Conservation (phyloP, 2,329 filamentous ascomycete genomes). For the Domatiomyces globalis region DNA sequence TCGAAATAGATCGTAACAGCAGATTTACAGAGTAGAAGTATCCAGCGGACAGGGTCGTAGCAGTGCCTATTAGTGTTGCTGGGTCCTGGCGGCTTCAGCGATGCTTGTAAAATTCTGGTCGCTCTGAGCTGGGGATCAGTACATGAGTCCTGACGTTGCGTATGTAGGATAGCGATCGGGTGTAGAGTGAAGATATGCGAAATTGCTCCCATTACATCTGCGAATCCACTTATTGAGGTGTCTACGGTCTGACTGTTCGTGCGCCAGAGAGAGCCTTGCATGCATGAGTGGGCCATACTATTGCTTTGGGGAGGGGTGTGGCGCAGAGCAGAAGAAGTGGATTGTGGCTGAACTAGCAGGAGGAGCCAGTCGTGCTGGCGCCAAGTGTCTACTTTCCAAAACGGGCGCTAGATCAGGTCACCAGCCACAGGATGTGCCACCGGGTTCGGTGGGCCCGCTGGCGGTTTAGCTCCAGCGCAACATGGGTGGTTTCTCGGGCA, state of each 20-base stretch:
- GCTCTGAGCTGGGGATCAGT: background rate
- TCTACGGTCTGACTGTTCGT: background rate
- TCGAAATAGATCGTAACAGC: background rate
- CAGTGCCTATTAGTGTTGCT: background rate
- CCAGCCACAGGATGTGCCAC: background rate
- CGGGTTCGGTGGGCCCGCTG: background rate
- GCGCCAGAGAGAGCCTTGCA: background rate
- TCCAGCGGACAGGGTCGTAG: background rate
- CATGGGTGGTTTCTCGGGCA: background rate
- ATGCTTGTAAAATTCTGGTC: background rate
- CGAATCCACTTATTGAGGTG: too few species aligned
- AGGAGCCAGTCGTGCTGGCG: background rate
- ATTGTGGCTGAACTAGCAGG: background rate
- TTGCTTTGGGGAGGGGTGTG: background rate
- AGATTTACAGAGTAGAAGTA: background rate
- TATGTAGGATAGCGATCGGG: background rate
- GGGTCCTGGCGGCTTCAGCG: background rate
- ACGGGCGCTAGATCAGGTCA: background rate
- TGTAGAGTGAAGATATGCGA: background rate
- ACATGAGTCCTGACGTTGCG: background rate
- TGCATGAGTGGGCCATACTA: background rate
- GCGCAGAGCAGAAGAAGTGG: background rate
- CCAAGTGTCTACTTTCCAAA: background rate
- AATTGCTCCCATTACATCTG: background rate
- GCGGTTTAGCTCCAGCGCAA: background rate